A percentile compares a stretch with the other conserved stretches of the same genome.
Evolutionary conservation across 306 rosid species (phyloP).

Genomic region (Cucurbita moschata): DNA sequence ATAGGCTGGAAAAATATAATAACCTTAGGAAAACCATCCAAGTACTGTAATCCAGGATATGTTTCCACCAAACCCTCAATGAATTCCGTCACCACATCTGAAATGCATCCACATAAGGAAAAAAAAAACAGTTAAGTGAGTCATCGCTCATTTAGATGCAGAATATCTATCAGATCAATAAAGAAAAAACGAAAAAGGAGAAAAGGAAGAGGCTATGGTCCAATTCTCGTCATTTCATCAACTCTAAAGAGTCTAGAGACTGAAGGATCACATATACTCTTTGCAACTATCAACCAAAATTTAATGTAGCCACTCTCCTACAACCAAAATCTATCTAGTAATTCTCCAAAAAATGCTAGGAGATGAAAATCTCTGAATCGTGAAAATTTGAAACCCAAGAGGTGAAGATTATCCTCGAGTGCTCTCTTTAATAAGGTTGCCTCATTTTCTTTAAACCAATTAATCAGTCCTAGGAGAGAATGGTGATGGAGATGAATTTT

Average conservation of each 20-base stretch:
- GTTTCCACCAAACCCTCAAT: constrained; percentile 95
- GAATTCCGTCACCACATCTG: constrained; percentile 85
- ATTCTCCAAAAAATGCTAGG: too few relatives aligned
- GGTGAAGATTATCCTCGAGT: too few relatives aligned
- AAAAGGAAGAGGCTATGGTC: background rate
- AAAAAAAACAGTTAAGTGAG: background rate
- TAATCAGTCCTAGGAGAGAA: too few relatives aligned
- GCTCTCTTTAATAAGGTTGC: too few relatives aligned
- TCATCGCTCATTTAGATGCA: background rate
- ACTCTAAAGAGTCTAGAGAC: background rate
- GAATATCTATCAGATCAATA: background rate
- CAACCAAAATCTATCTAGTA: background rate
- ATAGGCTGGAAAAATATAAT: background rate
- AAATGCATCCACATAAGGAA: constrained; percentile 17
- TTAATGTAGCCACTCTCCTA: background rate
- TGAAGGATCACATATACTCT: background rate
- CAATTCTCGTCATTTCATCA: background rate
- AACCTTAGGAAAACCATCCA: constrained; percentile 90
- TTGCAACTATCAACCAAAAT: background rate
- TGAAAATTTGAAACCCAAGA: too few relatives aligned
- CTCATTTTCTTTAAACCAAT: too few relatives aligned
- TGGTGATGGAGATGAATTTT: too few relatives aligned
- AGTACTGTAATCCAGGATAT: constrained; percentile 71
- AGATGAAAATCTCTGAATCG: too few relatives aligned
- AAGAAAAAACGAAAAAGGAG: background rate